Percentiles rank a stretch among this genome's conserved stretches.
phyloP scores from a whole-genome alignment of 2,329 filamentous ascomycete genomes.

The Colletotrichum trifolii region DNA sequence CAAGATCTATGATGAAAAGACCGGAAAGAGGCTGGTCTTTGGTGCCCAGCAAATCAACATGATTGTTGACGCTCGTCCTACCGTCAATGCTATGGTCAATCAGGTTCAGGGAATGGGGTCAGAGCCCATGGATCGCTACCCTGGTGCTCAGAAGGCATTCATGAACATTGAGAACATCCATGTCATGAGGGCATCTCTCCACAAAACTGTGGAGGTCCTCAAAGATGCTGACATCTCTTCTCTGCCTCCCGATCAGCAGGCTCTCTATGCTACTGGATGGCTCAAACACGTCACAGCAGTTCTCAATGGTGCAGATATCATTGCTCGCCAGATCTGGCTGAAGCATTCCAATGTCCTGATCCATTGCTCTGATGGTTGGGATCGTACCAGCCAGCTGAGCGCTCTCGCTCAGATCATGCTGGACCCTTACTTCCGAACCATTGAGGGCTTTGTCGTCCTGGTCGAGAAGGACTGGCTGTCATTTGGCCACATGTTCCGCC shows the following conservation, averaged over 20 bases:
- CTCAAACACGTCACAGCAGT: slow-evolving; percentile 88
- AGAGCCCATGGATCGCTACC: slow-evolving; percentile 98
- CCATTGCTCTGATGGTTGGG: slow-evolving; percentile 98
- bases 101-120: slow-evolving; percentile 93
- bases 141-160: slow-evolving; percentile 89
- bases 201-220: slow-evolving; percentile 87
- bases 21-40: slow-evolving; percentile 76
- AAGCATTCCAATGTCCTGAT: slow-evolving; percentile 95
- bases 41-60: slow-evolving; percentile 93
- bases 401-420: slow-evolving; percentile 92
- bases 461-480: slow-evolving; percentile 98
- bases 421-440: slow-evolving; percentile 93
- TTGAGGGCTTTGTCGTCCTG: slow-evolving; percentile 93
- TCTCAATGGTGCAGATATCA: slow-evolving; percentile 84
- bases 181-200: slow-evolving; percentile 92
- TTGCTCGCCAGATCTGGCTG: slow-evolving; percentile 88
- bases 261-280: slow-evolving; percentile 88
- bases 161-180: slow-evolving; percentile 98
- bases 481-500: slow-evolving; percentile 97
- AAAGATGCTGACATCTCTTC: slow-evolving; percentile 92
- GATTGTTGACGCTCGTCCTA: slow-evolving; percentile 95
- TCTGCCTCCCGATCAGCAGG: slow-evolving; percentile 82
- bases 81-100: slow-evolving; percentile 94
- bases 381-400: slow-evolving; percentile 94
- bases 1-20: slow-evolving; percentile 66